Evolutionary conservation across 1,284 basidiomycete genomes (phyloP).

Genomic region (Irpex rosettiformis): DNA sequence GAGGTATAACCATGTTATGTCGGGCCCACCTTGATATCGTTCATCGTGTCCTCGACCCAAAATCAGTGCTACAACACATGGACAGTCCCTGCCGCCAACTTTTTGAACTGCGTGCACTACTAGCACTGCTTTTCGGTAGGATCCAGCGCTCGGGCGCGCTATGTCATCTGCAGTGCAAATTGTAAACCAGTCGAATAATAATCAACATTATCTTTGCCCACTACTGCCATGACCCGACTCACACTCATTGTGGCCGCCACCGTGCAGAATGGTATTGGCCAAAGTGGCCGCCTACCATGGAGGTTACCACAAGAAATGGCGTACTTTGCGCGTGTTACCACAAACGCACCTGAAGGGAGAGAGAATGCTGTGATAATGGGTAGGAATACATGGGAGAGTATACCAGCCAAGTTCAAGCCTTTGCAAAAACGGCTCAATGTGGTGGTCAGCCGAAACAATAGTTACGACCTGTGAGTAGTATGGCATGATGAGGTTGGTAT

Average conservation of each 20-base stretch:
- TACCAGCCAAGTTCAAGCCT: conserved; percentile 87
- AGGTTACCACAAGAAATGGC: conserved; percentile 86
- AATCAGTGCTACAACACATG: too few species aligned
- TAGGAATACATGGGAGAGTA: conserved; percentile 96
- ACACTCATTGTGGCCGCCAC: conserved; percentile 96
- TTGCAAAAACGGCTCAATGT: conserved; percentile 78
- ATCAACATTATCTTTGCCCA: background rate
- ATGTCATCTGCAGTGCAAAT: too few species aligned
- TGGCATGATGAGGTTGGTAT: too few species aligned
- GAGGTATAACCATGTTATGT: too few species aligned
- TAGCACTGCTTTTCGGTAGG: too few species aligned
- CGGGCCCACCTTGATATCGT: too few species aligned
- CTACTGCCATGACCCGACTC: conserved; percentile 46
- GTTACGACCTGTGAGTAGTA: conserved; percentile 61
- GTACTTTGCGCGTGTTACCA: conserved; percentile 86
- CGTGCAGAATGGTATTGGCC: conserved; percentile 84
- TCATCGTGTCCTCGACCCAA: too few species aligned
- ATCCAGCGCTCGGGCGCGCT: background rate
- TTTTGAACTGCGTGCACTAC: too few species aligned
- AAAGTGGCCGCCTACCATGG: conserved; percentile 82
- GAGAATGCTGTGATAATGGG: conserved; percentile 94
- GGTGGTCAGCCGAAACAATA: conserved; percentile 68
- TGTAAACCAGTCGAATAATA: background rate
- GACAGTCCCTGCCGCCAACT: too few species aligned
- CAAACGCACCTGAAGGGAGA: conserved; percentile 48